Base-by-base conservation (phyloP, 2,329 filamentous ascomycete genomes). In the Aspergillus texensis region DNA sequence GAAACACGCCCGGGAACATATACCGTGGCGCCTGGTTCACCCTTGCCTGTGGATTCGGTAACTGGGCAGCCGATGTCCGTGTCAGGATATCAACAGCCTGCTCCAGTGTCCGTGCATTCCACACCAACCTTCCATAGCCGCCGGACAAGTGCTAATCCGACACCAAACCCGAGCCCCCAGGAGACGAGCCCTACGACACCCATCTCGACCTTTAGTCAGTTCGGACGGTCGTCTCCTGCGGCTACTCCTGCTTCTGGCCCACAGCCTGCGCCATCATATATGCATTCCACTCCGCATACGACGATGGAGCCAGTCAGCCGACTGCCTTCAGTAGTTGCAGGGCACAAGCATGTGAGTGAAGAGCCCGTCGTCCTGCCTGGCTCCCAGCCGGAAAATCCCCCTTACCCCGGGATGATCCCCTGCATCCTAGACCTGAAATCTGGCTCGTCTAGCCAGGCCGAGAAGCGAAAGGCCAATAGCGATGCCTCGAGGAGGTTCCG, bases 401-500 rank as follows among this genome's bases (percentile, higher is more conserved):
- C 67, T 16, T 60, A 64, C 8, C 61, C 67, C 19, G 72, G 71
- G 28, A 72, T 78, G 68, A 79, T 80, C 57, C 77, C 76, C 5
- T 75, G 78, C 21, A 70, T 76, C 9, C 58, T 80, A 54, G 79
- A 81, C 58, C 61, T 76, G 43, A 79, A 80, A 53, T 79, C 79
- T 3, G 79, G 78, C 6, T 80, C 79, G 1, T 72, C 73, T 28
- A 78, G 72, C 54, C 78, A 80, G 61, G 76, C 77, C 1, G 77
- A 79, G 63, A 80, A 80, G 64, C 74, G 79, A 10, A 77, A 76
- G 64, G 78, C 78, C 3, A 81, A 81, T 68, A 80, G 79, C 57
- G 74, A 77, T 58, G 79, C 79, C 2, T 80, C 78, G 2, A 71
- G 77, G 54, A 68, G 79, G 26, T 80, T 80, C 63, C 76, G 79